Conservation (phyloP, 164 flowering plant genomes). For the Berberis vulgaris region DNA sequence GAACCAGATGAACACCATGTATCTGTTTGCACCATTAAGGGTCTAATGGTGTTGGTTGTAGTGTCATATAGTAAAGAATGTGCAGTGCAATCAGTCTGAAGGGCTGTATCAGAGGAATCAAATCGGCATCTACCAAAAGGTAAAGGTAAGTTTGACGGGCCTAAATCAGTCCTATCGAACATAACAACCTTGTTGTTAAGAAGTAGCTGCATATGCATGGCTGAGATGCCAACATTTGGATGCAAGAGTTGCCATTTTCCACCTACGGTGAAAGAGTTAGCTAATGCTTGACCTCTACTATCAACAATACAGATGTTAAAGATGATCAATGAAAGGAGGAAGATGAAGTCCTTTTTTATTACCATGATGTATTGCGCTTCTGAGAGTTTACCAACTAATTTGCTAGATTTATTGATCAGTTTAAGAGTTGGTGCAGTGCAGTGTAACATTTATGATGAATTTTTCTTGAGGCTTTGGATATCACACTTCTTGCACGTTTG, state of each 20-base stretch:
- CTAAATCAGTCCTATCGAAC: slow-evolving; percentile 80
- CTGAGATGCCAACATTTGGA: slow-evolving; percentile 47
- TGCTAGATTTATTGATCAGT: no score
- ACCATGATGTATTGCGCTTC: no score
- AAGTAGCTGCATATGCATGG: slow-evolving; percentile 96
- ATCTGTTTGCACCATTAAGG: slow-evolving; percentile 52
- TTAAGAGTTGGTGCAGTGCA: no score
- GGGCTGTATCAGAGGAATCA: slow-evolving; percentile 30
- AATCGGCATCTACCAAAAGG: slow-evolving; percentile 45
- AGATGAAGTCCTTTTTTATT: not conserved
- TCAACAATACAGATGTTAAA: no score
- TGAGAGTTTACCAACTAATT: no score
- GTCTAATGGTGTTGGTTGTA: slow-evolving; percentile 34
- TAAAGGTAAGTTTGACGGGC: slow-evolving; percentile 57
- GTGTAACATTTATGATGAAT: no score
- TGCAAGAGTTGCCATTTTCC: slow-evolving; percentile 61
- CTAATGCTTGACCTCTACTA: not conserved
- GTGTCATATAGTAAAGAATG: slow-evolving; percentile 68
- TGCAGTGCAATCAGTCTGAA: slow-evolving; percentile 58
- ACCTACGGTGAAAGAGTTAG: not conserved
- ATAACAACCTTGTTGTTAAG: slow-evolving; percentile 68
- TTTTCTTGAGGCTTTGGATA: no score
- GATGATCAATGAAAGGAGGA: not conserved
- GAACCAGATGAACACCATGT: slow-evolving; percentile 83
- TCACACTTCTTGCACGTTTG: no score